Percentiles rank a stretch among this genome's conserved stretches.
Evolutionary conservation across 495 filamentous ascomycete species (phyloP).

Genomic region (Aspergillus ostianus): DNA sequence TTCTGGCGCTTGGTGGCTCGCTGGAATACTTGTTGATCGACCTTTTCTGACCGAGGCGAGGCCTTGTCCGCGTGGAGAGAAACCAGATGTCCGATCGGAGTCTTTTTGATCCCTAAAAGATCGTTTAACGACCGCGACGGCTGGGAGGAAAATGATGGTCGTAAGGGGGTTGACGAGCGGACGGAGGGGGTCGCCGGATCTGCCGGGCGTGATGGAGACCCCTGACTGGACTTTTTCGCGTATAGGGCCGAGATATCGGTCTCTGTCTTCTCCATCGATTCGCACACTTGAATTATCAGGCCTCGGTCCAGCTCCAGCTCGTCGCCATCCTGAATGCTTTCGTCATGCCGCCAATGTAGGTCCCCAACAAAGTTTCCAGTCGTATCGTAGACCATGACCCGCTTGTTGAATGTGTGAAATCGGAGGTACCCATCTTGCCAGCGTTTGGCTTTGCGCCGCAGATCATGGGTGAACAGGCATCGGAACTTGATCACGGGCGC

Average conservation of each 20-base stretch:
- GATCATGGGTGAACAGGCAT: constrained; percentile 83
- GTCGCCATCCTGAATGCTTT: constrained; percentile 68
- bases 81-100: constrained; percentile 42
- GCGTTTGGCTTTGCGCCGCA: constrained; percentile 80
- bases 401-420: constrained; percentile 88
- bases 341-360: constrained; percentile 70
- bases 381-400: constrained; percentile 87
- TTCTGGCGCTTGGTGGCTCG: constrained; percentile 51
- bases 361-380: constrained; percentile 79
- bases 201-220: constrained; percentile 23
- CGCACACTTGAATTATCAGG: constrained; percentile 74
- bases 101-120: constrained; percentile 55
- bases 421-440: constrained; percentile 91
- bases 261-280: constrained; percentile 65
- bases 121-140: constrained; percentile 54
- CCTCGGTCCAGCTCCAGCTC: constrained; percentile 78
- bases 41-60: background rate
- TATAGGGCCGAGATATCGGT: constrained; percentile 74
- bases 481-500: constrained; percentile 75
- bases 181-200: constrained; percentile 14
- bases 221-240: constrained; percentile 53
- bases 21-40: constrained; percentile 23
- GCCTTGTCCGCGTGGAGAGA: constrained; percentile 52
- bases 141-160: constrained; percentile 30
- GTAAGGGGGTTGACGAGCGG: constrained; percentile 22